These are phyloP conservation scores for Polygonum maritimum DNA, from an alignment of 148 eudicot species.

Conservation along the genomic window DNA sequence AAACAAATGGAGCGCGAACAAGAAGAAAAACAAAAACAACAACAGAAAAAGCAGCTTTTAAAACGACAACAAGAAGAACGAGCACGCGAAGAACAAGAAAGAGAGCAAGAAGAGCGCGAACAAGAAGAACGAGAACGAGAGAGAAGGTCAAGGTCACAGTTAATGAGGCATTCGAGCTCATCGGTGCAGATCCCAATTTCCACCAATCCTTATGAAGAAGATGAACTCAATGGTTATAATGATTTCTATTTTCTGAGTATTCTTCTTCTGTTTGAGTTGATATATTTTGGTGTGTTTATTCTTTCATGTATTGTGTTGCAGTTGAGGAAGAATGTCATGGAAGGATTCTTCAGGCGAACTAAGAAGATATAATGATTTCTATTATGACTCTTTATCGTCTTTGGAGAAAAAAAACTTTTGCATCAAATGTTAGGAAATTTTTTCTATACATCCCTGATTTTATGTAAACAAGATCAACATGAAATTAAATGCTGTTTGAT, in stretches of 20 bases:
- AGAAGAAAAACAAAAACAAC: background rate
- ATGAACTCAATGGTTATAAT: slow-evolving; percentile 14
- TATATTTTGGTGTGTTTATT: background rate
- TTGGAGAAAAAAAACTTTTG: background rate
- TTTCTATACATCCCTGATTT: background rate
- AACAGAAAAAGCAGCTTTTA: background rate
- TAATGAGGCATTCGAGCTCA: slow-evolving; percentile 16
- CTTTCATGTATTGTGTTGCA: slow-evolving; percentile 14
- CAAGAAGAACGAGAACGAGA: background rate
- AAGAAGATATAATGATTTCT: slow-evolving; percentile 11
- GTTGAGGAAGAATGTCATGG: slow-evolving; percentile 62
- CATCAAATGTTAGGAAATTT: background rate
- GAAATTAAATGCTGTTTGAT: background rate
- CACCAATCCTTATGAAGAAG: slow-evolving; percentile 38
- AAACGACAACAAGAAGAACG: slow-evolving; percentile 7
- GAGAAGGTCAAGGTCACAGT: slow-evolving; percentile 16
- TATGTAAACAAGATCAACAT: slow-evolving; percentile 1
- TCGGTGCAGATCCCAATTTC: slow-evolving; percentile 38
- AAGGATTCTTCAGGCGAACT: slow-evolving; percentile 61
- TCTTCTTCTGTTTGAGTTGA: background rate
- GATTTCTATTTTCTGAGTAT: background rate
- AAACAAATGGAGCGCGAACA: background rate
- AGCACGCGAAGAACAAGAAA: background rate
- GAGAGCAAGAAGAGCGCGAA: background rate
- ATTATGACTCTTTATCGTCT: background rate